These are phyloP conservation scores for Aspergillus heteromorphus DNA, from an alignment of 495 filamentous ascomycete genomes.

Conservation along the genomic window DNA sequence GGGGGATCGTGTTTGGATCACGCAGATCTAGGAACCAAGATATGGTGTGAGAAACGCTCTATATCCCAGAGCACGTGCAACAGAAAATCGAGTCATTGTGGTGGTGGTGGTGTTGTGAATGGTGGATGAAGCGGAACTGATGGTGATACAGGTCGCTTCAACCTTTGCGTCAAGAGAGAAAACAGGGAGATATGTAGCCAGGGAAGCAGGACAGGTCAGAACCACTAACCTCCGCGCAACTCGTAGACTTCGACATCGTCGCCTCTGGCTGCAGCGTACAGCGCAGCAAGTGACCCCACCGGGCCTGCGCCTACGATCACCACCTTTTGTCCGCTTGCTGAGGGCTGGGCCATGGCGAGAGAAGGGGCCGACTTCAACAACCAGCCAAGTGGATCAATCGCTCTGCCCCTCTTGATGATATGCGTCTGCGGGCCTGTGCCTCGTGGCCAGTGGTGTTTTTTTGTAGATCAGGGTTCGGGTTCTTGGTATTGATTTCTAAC, in stretches of 20 bases:
- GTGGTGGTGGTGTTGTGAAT: neutral
- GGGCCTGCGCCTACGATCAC: conserved; percentile 88
- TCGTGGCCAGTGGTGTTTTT: neutral
- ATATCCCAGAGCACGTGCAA: neutral
- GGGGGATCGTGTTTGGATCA: conserved; percentile 71
- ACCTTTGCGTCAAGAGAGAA: neutral
- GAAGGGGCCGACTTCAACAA: neutral
- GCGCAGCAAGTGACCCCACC: conserved; percentile 82
- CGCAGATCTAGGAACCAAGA: conserved; percentile 63
- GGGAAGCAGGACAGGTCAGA: conserved; percentile 1
- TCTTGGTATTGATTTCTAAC: no score
- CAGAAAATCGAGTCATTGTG: neutral
- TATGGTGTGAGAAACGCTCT: conserved; percentile 3
- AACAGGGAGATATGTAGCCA: neutral
- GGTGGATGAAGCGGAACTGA: neutral
- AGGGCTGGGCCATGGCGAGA: conserved; percentile 6
- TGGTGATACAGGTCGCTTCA: neutral
- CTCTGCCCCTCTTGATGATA: no score
- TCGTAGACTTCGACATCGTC: conserved; percentile 94
- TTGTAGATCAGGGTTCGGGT: no score
- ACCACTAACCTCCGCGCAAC: conserved; percentile 72
- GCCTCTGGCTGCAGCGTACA: conserved; percentile 84
- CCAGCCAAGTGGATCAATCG: neutral
- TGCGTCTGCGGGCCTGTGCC: neutral
- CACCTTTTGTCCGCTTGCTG: conserved; percentile 54